Percentiles rank a stretch among this genome's conserved stretches.
Conservation (phyloP, 2,329 filamentous ascomycete species). For the Fonsecaea pedrosoi region DNA sequence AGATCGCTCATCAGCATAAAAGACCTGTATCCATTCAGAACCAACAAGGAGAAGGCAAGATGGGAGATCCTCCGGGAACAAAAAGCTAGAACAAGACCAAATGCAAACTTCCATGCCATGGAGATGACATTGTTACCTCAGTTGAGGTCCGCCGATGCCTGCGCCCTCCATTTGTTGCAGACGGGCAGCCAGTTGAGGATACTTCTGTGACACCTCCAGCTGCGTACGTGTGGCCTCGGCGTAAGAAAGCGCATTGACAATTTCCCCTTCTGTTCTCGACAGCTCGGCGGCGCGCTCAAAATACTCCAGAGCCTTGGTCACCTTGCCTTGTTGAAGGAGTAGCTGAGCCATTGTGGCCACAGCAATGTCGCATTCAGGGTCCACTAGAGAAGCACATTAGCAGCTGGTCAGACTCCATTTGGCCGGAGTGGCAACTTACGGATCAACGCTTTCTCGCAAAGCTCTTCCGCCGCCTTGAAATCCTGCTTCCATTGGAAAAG, state of each 20-base stretch:
- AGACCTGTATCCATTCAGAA: slow-evolving; percentile 15
- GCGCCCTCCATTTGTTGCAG: slow-evolving; percentile 65
- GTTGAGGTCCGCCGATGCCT: slow-evolving; percentile 30
- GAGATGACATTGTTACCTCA: slow-evolving; percentile 21
- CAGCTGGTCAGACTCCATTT: slow-evolving; percentile 45
- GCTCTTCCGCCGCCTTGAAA: slow-evolving; percentile 89
- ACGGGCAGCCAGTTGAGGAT: slow-evolving; percentile 77
- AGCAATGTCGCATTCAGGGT: slow-evolving; percentile 97
- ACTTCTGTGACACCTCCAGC: slow-evolving; percentile 87
- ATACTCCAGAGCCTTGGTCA: slow-evolving; percentile 91
- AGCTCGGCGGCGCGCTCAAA: slow-evolving; percentile 96
- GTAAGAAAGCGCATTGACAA: slow-evolving; percentile 94
- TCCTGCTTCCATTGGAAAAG: slow-evolving; percentile 99
- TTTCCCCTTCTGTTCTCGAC: slow-evolving; percentile 90
- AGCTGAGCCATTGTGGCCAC: slow-evolving; percentile 99
- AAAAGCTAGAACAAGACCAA: slow-evolving; percentile 17
- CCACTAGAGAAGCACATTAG: slow-evolving; percentile 66
- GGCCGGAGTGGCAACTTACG: slow-evolving; percentile 67
- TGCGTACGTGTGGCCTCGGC: slow-evolving; percentile 96
- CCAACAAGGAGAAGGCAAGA: slow-evolving; percentile 28
- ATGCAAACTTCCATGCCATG: slow-evolving; percentile 5
- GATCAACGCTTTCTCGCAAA: slow-evolving; percentile 96
- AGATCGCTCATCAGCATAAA: slow-evolving; percentile 33
- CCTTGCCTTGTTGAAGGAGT: slow-evolving; percentile 95
- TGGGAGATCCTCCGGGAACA: slow-evolving; percentile 26